Evolutionary conservation across 148 eudicot genomes (phyloP), one percentile per base, ranked within the genome.

Genomic region (Chenopodium suecicum): DNA sequence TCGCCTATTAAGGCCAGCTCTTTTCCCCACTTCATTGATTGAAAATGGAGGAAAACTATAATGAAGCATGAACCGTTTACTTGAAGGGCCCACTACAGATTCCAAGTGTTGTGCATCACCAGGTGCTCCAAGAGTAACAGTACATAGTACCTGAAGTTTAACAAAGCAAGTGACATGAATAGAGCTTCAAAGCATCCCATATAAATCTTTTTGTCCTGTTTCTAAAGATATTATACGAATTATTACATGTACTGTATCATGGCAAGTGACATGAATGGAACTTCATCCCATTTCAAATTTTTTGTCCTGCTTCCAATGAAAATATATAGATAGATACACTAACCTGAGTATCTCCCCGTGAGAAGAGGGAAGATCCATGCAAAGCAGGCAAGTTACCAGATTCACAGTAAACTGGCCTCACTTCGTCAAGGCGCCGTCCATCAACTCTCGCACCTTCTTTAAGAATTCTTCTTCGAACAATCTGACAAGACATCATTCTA

Each of bases 291-390:
- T 41, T 41, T 41, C 44, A 41, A 41, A 4, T 41, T 23, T 14
- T 20, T 9, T 8, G 71, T 31, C 68, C 19, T 2, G n/a, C 58
- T 56, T 79, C 19, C 32, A n/a, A 70, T 10, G 69, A 10, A 3
- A 73, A 56, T 31, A 75, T 29, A 16, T 58, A 2, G 52, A 22
- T 63, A 19, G 37, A 67, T 22, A 34, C 46, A 66, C 85, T 68
- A 67, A 94, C 99, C 95, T 96, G 98, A 86, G 99, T 94, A 81
- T 94, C 99, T 79, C 99, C 99, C 71, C 99, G 95, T 32, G 90
- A 86, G 78, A 96, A 96, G 78, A 94, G 87, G 65, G 99, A 89
- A 76, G 99, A 96, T 64, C 99, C 98, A 82, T 96, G 97, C 72
- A 96, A 85, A 70, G 87, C 93, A 74, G 93, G 95, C 75, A 92